Evolutionary conservation across 1,284 basidiomycete genomes (phyloP).

Genomic region (Singerocomus inundabilis): DNA sequence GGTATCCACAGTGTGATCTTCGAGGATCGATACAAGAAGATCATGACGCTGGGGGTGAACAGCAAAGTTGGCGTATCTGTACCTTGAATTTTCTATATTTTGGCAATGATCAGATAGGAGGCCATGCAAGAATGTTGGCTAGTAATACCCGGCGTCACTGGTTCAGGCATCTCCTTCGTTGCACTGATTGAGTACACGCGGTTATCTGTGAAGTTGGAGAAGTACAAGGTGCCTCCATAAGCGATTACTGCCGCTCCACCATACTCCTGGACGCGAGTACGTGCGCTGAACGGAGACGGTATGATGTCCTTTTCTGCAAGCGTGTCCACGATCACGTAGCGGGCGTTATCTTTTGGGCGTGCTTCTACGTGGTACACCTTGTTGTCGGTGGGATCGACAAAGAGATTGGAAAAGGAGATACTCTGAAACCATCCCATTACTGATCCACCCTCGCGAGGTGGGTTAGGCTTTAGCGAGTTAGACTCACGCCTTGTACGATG

Average conservation of each 20-base stretch:
- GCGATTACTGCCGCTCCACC: slow-evolving; percentile 40
- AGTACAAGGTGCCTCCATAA: slow-evolving; percentile 34
- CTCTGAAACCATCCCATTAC: slow-evolving; percentile 14
- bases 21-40: slow-evolving; percentile 41
- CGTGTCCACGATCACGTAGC: slow-evolving; percentile 30
- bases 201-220: slow-evolving; percentile 33
- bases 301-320: slow-evolving; percentile 31
- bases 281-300: slow-evolving; percentile 34
- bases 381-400: slow-evolving; percentile 34
- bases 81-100: slow-evolving; percentile 32
- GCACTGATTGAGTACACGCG: slow-evolving; percentile 23
- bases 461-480: neutral
- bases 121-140: neutral
- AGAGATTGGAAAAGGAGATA: slow-evolving; percentile 32
- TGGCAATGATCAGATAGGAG: neutral
- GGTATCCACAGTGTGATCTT: slow-evolving; percentile 57
- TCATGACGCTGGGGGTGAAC: slow-evolving; percentile 28
- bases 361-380: slow-evolving; percentile 40
- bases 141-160: slow-evolving; percentile 31
- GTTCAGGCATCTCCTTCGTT: slow-evolving; percentile 4
- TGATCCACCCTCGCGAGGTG: neutral
- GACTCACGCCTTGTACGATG: slow-evolving; percentile 49
- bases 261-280: slow-evolving; percentile 40
- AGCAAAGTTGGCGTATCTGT: slow-evolving; percentile 51
- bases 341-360: slow-evolving; percentile 39